Evolutionary conservation across 2,329 filamentous ascomycete genomes (phyloP), one percentile per base, ranked within the genome.

Genomic region (Ophiocordyceps camponoti-saundersi): DNA sequence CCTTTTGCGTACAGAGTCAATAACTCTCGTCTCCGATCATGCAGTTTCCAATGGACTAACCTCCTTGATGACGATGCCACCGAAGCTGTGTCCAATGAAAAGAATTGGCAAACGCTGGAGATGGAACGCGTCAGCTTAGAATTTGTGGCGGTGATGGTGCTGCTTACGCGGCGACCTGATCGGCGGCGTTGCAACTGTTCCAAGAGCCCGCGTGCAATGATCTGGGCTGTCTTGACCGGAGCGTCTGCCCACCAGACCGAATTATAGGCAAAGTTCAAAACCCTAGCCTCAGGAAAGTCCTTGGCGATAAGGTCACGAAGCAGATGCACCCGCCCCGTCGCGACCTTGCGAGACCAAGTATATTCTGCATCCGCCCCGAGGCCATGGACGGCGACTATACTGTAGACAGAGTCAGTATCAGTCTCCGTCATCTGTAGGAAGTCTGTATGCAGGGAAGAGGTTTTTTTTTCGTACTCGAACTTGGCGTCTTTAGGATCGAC

Each of bases 31-130:
- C 34, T n/a, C n/a, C 39, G 5, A 3, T 21, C n/a, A 11, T 51
- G 34, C 15, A 16, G 11, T 11, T 36, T 18, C 39, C 5, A 3
- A 5, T 41, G 18, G 16, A 41, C 39, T 8, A 3, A 51, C 50
- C 44, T 55, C 42, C 18, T 55, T 55, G 5, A 55, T 52, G 18
- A 55, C 48, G 7, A 55, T 53, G 2, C 52, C 52, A 1, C 52
- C 53, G n/a, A 55, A 49, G 44, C 53, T 55, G 6, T 55, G 51
- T 5, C 52, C 51, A 1, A 55, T 48, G 26, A 56, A 56, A 12
- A 55, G 48, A 6, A 53, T 48, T 15, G 52, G 52, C 20, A 55
- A 30, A 20, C 39, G 23, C 47, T 52, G n/a, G 43, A 8, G 46
- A n/a, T 32, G 43, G 20, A 11, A 21, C 36, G 45, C 42, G 21